These are phyloP conservation scores for Suillus variegatus DNA, from an alignment of 768 basidiomycete species.

Conservation along the genomic window DNA sequence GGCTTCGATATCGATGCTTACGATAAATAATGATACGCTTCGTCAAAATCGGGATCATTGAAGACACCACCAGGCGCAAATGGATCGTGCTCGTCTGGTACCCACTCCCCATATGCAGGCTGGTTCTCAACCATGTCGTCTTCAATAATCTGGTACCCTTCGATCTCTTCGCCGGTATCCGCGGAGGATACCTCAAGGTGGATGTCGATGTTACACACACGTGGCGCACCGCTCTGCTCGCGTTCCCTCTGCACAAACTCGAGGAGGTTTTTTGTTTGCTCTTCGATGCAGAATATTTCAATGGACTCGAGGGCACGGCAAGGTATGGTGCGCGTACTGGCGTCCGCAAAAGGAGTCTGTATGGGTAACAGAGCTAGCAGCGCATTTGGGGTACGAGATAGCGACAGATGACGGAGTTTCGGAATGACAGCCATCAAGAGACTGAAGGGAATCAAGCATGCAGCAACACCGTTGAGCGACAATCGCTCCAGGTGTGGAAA, in stretches of 20 bases:
- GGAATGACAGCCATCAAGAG: conserved; percentile 20
- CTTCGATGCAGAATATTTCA: conserved; percentile 17
- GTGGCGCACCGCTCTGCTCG: conserved; percentile 23
- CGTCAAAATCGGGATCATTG: conserved; percentile 40
- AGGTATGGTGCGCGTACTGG: neutral
- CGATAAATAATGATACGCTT: conserved; percentile 15
- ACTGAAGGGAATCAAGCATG: conserved; percentile 25
- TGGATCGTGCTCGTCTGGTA: conserved; percentile 20
- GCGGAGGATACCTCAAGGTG: conserved; percentile 23
- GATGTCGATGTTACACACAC: conserved; percentile 31
- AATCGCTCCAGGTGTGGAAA: conserved; percentile 40
- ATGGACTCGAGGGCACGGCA: conserved; percentile 14
- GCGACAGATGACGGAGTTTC: conserved; percentile 20
- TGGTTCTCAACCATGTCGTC: conserved; percentile 25
- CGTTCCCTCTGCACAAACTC: conserved; percentile 16
- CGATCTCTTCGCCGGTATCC: neutral
- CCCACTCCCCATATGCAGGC: conserved; percentile 23
- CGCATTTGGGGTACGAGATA: conserved; percentile 20
- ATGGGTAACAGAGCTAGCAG: conserved; percentile 18
- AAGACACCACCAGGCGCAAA: conserved; percentile 37
- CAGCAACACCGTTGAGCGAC: conserved; percentile 38
- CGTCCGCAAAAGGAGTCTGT: conserved; percentile 15
- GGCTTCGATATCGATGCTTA: neutral
- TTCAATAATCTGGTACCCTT: conserved; percentile 13
- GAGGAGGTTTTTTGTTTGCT: conserved; percentile 17